Evolutionary conservation across 345 rosid species (phyloP), one percentile per base, ranked within the genome.

Genomic region (Salix brachista): DNA sequence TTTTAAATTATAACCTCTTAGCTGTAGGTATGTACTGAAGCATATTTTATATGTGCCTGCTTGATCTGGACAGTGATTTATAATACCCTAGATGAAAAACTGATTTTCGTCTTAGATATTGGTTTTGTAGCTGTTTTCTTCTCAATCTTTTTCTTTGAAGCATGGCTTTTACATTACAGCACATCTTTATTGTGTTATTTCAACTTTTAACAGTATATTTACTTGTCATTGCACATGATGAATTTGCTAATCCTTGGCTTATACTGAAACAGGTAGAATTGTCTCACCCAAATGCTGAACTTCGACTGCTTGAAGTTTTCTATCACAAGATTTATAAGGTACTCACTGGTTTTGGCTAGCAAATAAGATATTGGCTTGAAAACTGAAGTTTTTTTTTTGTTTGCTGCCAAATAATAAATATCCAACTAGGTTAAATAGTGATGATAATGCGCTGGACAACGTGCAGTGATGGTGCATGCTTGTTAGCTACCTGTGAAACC

Each of bases 291-390:
- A 80, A 89, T 82, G 97, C 96, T 26, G 98, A 96, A 84, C 93
- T 96, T 76, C 87, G 99, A 81, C 85, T 96, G 81, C 92, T 96
- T 58, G 98, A 93, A 83, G 96, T 93, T 75, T 91, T 91, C 85
- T 89, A 90, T 83, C 97, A 94, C 91, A 96, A 92, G 85, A 96
- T 96, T 74, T 93, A 91, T 75, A 96, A 93, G 97, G 99, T 93
- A 81, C 48, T 67, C 73, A 21, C 71, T 58, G 64, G 28, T 58
- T 58, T 54, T 23, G 4, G 28, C 10, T 23, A 58, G 64, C 64
- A 58, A n/a, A 58, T 58, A 58, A 58, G 64, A 58, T 10, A 23
- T n/a, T 58, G 62, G n/a, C 62, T 58, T 58, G 5, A n/a, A n/a
- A 5, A n/a, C 66, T 23, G 36, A 61, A 28, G 14, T 58, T 37